Percentiles rank a stretch among this genome's conserved stretches.
Evolutionary conservation across 1,284 basidiomycete species (phyloP).

Genomic region (Boletus semigastroideus): DNA sequence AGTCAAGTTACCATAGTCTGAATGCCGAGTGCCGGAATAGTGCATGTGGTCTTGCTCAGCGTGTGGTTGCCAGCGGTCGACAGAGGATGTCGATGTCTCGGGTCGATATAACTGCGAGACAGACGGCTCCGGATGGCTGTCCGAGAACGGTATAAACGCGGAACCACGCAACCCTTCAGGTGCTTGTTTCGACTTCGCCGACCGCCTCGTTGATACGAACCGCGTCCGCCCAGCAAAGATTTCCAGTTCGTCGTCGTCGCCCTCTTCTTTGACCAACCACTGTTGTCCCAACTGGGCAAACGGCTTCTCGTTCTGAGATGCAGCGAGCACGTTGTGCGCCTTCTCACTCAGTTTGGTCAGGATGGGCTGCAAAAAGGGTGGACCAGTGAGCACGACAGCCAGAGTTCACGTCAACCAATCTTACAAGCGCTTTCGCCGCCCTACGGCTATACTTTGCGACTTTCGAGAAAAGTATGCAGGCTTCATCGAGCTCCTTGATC

Average conservation of each 20-base stretch:
- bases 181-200: conserved; percentile 10
- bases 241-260: conserved; percentile 54
- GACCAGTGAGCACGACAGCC: conserved; percentile 5
- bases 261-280: conserved; percentile 44
- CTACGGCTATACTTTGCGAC: conserved; percentile 54
- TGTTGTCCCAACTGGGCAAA: conserved; percentile 36
- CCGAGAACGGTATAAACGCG: background rate
- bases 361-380: conserved; percentile 42
- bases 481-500: conserved; percentile 61
- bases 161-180: conserved; percentile 12
- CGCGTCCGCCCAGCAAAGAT: conserved; percentile 62
- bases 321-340: conserved; percentile 47
- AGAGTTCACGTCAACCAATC: conserved; percentile 19
- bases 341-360: conserved; percentile 55
- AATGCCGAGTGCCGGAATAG: conserved; percentile 6
- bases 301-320: conserved; percentile 36
- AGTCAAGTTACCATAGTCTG: conserved; percentile 8
- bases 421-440: conserved; percentile 59
- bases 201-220: conserved; percentile 45
- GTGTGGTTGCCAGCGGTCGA: conserved; percentile 19
- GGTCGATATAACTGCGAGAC: conserved; percentile 20
- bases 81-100: conserved; percentile 16
- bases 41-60: conserved; percentile 14
- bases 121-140: conserved; percentile 7
- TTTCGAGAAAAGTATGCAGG: conserved; percentile 57